Conservation (phyloP, 106 monocot species). For the Iris macrosiphon region DNA sequence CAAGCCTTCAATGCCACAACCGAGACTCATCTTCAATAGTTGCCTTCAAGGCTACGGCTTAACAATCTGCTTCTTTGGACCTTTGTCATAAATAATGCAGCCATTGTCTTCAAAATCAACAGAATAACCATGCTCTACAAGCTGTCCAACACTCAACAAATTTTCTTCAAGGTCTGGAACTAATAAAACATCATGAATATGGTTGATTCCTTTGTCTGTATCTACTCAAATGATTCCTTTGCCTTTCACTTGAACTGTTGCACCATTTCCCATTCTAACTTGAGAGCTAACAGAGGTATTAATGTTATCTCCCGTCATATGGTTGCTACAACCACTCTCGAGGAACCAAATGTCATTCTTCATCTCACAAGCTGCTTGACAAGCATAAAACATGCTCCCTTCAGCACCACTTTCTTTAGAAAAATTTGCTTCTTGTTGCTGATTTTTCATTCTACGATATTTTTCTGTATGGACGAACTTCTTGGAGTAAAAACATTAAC, state of each 20-base stretch:
- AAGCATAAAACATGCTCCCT: not conserved
- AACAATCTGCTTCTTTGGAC: no score
- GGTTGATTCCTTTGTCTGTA: not conserved
- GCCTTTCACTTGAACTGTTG: not conserved
- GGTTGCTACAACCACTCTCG: not conserved
- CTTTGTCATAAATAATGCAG: not conserved
- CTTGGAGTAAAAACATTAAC: not conserved
- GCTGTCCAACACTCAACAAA: slow-evolving; percentile 8
- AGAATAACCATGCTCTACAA: not conserved
- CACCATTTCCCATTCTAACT: not conserved
- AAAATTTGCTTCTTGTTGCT: not conserved
- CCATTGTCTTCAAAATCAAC: not conserved
- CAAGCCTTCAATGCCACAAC: not conserved
- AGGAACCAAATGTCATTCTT: slow-evolving; percentile 1
- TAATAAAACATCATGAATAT: not conserved
- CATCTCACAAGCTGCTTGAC: not conserved
- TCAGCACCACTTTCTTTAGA: not conserved
- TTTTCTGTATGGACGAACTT: not conserved
- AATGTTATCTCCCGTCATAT: not conserved
- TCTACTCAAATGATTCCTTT: not conserved
- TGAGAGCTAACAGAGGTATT: not conserved
- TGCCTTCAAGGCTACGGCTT: not conserved
- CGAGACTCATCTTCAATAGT: not conserved
- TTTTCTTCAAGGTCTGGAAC: slow-evolving; percentile 3
- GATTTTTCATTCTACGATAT: not conserved